Percentiles rank a stretch among this genome's conserved stretches.
phyloP scores from a whole-genome alignment of 2,329 filamentous ascomycete genomes.

The Fusarium metavorans region DNA sequence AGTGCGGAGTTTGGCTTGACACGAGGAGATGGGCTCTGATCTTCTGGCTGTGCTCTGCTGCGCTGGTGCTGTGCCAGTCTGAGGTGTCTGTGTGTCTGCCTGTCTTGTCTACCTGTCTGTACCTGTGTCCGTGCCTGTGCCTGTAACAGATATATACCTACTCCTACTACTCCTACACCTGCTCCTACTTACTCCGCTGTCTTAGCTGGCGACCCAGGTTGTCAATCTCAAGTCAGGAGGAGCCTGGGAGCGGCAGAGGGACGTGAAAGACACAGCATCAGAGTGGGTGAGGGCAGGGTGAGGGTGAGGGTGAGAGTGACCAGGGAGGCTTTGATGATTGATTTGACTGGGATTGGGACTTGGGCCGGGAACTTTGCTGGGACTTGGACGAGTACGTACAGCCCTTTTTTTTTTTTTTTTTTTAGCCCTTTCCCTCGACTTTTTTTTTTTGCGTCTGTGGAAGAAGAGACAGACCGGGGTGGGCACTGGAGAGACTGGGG shows the following conservation, averaged over 20 bases:
- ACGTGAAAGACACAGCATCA: conserved; percentile 15
- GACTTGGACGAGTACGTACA: conserved; percentile 26
- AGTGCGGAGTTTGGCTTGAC: conserved; percentile 25
- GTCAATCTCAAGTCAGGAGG: conserved; percentile 41
- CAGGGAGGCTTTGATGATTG: conserved; percentile 28
- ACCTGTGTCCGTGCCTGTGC: conserved; percentile 24
- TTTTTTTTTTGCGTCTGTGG: conserved; percentile 19
- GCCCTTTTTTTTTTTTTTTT: conserved; percentile 26
- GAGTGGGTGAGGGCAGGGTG: conserved; percentile 20
- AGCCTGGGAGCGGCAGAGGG: conserved; percentile 24
- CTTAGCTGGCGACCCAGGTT: conserved; percentile 3
- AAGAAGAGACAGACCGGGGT: conserved; percentile 38
- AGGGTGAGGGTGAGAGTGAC: conserved; percentile 16
- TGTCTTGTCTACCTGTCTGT: conserved; percentile 23
- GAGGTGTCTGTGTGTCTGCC: conserved; percentile 20
- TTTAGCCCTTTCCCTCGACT: background rate
- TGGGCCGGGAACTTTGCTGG: conserved; percentile 18
- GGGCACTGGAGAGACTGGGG: conserved; percentile 41
- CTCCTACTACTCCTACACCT: background rate
- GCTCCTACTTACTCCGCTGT: conserved; percentile 1
- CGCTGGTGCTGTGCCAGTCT: background rate
- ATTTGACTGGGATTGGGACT: conserved; percentile 34
- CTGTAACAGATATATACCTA: conserved; percentile 22
- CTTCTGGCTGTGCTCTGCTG: conserved; percentile 15
- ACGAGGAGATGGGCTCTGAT: conserved; percentile 23